Base-by-base conservation (phyloP, 495 filamentous ascomycete genomes). In the Penicillium longicatenatum region DNA sequence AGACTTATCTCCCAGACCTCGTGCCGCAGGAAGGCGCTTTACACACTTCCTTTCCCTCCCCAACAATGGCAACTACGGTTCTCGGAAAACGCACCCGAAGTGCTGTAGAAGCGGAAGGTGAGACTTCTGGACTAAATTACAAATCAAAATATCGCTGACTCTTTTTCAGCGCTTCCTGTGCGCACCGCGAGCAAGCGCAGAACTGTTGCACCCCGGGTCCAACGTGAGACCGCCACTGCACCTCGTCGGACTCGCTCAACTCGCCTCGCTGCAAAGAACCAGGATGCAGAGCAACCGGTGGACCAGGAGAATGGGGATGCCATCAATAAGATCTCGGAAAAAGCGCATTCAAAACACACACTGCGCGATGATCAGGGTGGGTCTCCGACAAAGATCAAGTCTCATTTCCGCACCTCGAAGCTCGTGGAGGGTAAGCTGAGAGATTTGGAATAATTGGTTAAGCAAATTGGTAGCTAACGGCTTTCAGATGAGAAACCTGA, bases 111-210 rank as follows among this genome's bases (percentile, higher is more conserved):
- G 41, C 63, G 50, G 73, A 77, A 71, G 85, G 90, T 91, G 88
- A 58, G 42, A 20, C 41, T 29, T 48, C 35, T 57, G 16, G 26
- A 19, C 19, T 54, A 39, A 39, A 39, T 6, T 6, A 39, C 20
- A 50, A 43, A 39, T 16, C n/a, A 22, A 14, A 21, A 21, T 41
- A 21, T 6, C 52, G 9, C 51, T 61, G 14, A 63, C 52, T 46
- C 50, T 45, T 29, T 48, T 19, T 21, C 77, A 71, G 80, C 72
- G 48, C 47, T 72, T 8, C 71, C 72, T 17, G 53, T 75, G 33
- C 77, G 75, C n/a, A 84, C 80, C 58, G 80, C 74, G 71, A 86
- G 78, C 75, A 92, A 82, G 77, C 84, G 80, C 74, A 85, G 82
- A 66, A 83, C 75, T 59, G 78, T 77, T 62, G 67, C 66, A 12